Base-by-base conservation (phyloP, 768 basidiomycete genomes). In the Nevesoporus exiguus region DNA sequence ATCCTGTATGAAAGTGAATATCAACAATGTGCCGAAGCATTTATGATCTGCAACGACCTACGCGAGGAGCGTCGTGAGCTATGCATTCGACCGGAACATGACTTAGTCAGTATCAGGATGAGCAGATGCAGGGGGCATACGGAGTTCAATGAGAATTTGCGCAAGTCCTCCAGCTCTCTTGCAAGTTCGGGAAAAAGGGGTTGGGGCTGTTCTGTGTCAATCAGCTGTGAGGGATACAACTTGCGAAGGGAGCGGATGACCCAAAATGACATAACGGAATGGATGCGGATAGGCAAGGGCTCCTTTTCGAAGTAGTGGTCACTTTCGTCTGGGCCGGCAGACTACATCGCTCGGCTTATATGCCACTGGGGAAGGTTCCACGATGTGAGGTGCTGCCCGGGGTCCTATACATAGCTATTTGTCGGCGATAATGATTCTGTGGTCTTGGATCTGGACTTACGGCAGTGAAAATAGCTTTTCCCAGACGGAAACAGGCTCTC, bases 131-230 rank as follows among this genome's bases (percentile, higher is more conserved):
- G 15, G 19, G 22, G 19, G 19, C 33, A 14, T 40, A 22, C 64
- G 0, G 61, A 41, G 46, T 50, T 66, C n/a, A 64, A 24, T 22
- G 54, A 61, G 24, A 53, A 51, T 33, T 45, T 63, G 29, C 42
- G 56, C 21, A 24, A 48, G 9, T 54, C 55, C 13, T 54, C 27
- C 4, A 59, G 45, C 4, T 58, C 54, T 47, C 4, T 48, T 7
- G 29, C 21, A 25, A 60, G 52, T 5, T 56, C 48, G 7, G 43
- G 27, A 17, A 50, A 27, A 3, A 36, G 19, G 8, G 27, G 2
- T 13, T 17, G 10, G 17, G 5, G n/a, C 8, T 37, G n/a, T n/a
- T 37, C 15, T 37, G n/a, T 37, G 36, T 19, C 8, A 8, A 19
- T 37, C 36, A 13, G 36, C n/a, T 3, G 36, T 4, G 36, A 4